A percentile compares a stretch with the other conserved stretches of the same genome.
Conservation (phyloP, 2,329 filamentous ascomycete species). For the Fusarium beomiforme region DNA sequence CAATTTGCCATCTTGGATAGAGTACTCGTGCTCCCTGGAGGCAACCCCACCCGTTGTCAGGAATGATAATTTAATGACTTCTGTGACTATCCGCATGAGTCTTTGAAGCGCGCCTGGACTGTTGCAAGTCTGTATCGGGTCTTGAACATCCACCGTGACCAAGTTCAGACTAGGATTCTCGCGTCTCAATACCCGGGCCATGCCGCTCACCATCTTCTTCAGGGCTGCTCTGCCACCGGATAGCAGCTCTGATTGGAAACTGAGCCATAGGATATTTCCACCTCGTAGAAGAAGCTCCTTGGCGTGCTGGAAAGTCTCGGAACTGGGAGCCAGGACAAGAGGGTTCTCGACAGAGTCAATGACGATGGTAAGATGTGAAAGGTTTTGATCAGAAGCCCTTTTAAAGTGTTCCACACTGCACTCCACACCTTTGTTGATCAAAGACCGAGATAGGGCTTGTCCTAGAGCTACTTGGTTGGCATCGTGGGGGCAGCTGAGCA, state of each 20-base stretch:
- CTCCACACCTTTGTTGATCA: background rate
- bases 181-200: background rate
- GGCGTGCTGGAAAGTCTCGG: background rate
- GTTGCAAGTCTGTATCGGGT: background rate
- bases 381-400: background rate
- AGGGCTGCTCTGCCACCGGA: background rate
- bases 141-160: background rate
- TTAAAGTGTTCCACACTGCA: background rate
- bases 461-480: background rate
- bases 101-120: background rate
- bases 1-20: background rate
- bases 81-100: background rate
- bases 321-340: background rate
- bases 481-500: background rate
- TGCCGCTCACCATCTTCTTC: slow-evolving; percentile 4
- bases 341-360: background rate
- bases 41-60: background rate
- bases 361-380: background rate
- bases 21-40: background rate
- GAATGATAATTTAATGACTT: background rate
- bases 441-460: background rate
- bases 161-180: slow-evolving; percentile 3
- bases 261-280: background rate
- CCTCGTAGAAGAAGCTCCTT: background rate
- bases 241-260: background rate